Evolutionary conservation across 73 alveolate genomes (phyloP).

Genomic region (Paramecium primaurelia): DNA sequence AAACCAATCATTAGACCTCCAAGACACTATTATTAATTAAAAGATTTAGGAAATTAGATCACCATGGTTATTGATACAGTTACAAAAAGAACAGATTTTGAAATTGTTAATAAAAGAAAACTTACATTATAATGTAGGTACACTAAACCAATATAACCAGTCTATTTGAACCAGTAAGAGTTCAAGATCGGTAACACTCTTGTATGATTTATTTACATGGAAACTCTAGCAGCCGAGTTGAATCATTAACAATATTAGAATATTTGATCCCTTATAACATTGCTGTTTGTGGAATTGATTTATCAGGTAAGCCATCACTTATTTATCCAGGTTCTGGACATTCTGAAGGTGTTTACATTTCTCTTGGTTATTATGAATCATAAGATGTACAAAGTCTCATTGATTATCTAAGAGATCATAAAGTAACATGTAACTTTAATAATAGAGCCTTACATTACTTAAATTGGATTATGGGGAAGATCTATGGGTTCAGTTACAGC

Average conservation of each 20-base stretch:
- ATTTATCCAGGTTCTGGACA: conserved; percentile 80
- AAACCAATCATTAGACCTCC: conserved; percentile 61
- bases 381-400: conserved; percentile 74
- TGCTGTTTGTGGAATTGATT: conserved; percentile 81
- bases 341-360: conserved; percentile 90
- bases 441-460: conserved; percentile 62
- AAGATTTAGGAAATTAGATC: conserved; percentile 37
- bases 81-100: conserved; percentile 24
- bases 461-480: conserved; percentile 91
- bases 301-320: conserved; percentile 49
- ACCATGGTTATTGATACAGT: neutral
- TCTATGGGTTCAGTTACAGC: conserved; percentile 94
- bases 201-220: conserved; percentile 87
- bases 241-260: conserved; percentile 61
- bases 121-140: conserved; percentile 45
- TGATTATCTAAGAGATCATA: conserved; percentile 69
- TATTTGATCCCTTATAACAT: conserved; percentile 63
- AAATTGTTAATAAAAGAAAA: conserved; percentile 22
- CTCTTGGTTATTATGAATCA: conserved; percentile 85
- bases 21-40: conserved; percentile 21
- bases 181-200: conserved; percentile 45
- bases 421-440: conserved; percentile 29
- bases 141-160: neutral
- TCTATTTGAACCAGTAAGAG: conserved; percentile 45
- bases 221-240: conserved; percentile 68